phyloP scores from a whole-genome alignment of 768 basidiomycete genomes.

The Rhodotorula sphaerocarpa region DNA sequence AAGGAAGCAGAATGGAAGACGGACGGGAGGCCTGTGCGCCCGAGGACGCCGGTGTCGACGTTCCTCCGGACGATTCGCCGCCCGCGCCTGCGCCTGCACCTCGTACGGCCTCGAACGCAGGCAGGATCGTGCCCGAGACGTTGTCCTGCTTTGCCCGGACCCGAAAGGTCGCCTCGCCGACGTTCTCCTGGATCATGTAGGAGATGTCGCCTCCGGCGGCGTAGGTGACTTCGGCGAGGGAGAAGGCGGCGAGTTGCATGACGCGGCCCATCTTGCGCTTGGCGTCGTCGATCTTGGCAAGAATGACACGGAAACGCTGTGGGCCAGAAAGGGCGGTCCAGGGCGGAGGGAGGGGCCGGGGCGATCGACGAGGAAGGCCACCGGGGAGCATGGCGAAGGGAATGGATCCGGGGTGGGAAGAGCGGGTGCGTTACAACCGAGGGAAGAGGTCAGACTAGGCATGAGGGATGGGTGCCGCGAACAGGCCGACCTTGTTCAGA shows the following conservation, averaged over 20 bases:
- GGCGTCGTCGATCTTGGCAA: slow-evolving; percentile 97
- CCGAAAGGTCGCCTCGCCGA: slow-evolving; percentile 78
- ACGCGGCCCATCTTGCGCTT: slow-evolving; percentile 98
- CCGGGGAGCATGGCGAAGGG: neutral
- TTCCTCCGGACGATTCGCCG: slow-evolving; percentile 17
- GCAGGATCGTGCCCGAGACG: slow-evolving; percentile 90
- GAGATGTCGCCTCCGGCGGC: slow-evolving; percentile 78
- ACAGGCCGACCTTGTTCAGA: slow-evolving; percentile 48
- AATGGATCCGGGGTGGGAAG: neutral
- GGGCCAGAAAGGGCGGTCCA: neutral
- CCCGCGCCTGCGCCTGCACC: neutral
- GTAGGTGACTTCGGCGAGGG: slow-evolving; percentile 97
- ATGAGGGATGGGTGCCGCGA: too few species aligned
- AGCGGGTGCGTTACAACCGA: too few species aligned
- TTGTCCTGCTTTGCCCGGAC: slow-evolving; percentile 96
- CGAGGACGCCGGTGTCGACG: neutral
- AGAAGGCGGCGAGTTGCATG: slow-evolving; percentile 98
- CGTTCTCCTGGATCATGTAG: slow-evolving; percentile 95
- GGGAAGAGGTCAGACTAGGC: too few species aligned
- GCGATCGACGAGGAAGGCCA: neutral
- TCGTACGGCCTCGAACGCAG: slow-evolving; percentile 92
- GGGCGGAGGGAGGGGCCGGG: neutral
- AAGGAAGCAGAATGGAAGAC: too few species aligned
- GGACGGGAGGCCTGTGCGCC: neutral
- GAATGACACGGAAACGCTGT: slow-evolving; percentile 79